These are phyloP conservation scores for Zalaria sp. DNA, from an alignment of 2,329 filamentous ascomycete genomes.

Conservation along the genomic window DNA sequence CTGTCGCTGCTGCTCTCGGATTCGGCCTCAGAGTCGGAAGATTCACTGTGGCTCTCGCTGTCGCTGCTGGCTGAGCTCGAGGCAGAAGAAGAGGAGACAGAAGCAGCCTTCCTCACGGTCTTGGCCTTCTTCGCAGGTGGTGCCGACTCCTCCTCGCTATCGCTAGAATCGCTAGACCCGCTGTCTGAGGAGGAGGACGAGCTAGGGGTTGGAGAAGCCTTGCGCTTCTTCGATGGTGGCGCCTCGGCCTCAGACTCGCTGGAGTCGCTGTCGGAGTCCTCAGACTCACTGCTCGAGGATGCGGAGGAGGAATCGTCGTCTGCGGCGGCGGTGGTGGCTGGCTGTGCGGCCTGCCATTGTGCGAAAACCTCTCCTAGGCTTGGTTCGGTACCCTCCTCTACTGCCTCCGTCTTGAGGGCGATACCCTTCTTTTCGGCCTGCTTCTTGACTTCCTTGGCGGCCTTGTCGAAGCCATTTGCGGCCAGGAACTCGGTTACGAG, in stretches of 20 bases:
- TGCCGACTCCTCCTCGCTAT: constrained; percentile 15
- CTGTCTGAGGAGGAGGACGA: constrained; percentile 3
- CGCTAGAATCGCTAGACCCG: not conserved
- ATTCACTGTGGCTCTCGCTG: constrained; percentile 4
- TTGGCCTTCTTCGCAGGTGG: constrained; percentile 17
- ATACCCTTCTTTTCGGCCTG: constrained; percentile 18
- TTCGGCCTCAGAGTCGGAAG: constrained; percentile 4
- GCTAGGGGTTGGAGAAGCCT: constrained; percentile 8
- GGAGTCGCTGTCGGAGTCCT: constrained; percentile 5
- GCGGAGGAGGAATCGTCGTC: constrained; percentile 6
- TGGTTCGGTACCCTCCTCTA: constrained; percentile 8
- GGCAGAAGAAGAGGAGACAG: constrained; percentile 8
- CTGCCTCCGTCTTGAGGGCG: constrained; percentile 9
- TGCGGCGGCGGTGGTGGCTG: constrained; percentile 7
- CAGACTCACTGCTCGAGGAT: constrained; percentile 6
- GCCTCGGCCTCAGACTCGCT: constrained; percentile 8
- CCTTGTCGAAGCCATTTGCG: constrained; percentile 17
- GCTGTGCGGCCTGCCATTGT: constrained; percentile 10
- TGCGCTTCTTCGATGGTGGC: constrained; percentile 7
- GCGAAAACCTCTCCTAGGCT: constrained; percentile 13
- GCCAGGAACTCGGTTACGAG: constrained; percentile 13
- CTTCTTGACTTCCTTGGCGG: constrained; percentile 14
- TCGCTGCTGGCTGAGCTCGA: constrained; percentile 3
- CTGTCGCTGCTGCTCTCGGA: constrained; percentile 4
- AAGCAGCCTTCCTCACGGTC: constrained; percentile 6